Conservation (phyloP, 2,329 filamentous ascomycete species). For the Phaeophleospora eucalypticola region DNA sequence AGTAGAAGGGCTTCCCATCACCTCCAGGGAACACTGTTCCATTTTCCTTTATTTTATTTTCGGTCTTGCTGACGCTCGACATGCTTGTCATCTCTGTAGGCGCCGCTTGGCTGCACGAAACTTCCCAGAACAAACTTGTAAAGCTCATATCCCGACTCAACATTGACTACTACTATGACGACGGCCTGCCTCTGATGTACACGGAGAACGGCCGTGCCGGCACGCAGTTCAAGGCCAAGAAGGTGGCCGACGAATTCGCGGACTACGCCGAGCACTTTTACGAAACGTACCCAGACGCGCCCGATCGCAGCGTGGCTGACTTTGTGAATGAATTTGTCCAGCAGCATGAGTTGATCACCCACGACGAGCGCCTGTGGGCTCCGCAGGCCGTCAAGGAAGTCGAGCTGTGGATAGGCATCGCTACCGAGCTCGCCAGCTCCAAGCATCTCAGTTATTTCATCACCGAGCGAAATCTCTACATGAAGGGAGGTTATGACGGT, state of each 20-base stretch:
- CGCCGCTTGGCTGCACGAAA: conserved; percentile 46
- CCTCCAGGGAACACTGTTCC: conserved; percentile 20
- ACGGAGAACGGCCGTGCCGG: conserved; percentile 42
- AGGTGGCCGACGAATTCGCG: conserved; percentile 44
- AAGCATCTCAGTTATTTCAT: conserved; percentile 43
- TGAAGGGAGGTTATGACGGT: conserved; percentile 45
- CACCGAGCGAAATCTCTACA: conserved; percentile 44
- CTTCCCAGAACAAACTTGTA: conserved; percentile 43
- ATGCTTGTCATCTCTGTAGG: conserved; percentile 26
- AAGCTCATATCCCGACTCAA: conserved; percentile 41
- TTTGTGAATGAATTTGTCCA: conserved; percentile 41
- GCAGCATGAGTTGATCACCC: conserved; percentile 40
- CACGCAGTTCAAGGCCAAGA: conserved; percentile 46
- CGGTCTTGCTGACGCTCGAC: background rate
- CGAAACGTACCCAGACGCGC: conserved; percentile 38
- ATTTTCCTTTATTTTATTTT: conserved; percentile 16
- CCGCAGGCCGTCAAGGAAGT: conserved; percentile 43
- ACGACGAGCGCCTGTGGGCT: conserved; percentile 42
- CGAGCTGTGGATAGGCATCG: conserved; percentile 43
- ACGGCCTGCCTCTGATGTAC: conserved; percentile 41
- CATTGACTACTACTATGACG: conserved; percentile 45
- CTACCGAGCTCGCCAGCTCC: conserved; percentile 40
- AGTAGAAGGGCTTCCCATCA: conserved; percentile 13
- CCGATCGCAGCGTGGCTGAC: conserved; percentile 39
- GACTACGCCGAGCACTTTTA: conserved; percentile 43